Evolutionary conservation across 2,329 filamentous ascomycete species (phyloP).

Genomic region (Fusarium temperatum): DNA sequence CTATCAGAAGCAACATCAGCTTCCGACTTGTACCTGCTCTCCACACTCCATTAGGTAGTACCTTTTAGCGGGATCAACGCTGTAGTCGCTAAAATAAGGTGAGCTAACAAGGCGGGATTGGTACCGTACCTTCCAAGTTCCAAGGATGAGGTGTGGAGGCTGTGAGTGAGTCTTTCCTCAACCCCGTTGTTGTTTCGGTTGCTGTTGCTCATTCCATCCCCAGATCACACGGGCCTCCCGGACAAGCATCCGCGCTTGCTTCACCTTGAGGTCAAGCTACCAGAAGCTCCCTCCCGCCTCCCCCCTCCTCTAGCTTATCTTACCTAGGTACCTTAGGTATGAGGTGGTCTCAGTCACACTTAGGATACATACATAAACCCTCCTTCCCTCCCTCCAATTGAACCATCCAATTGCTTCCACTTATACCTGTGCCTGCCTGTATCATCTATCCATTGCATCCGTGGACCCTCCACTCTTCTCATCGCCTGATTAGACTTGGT

Average conservation of each 20-base stretch:
- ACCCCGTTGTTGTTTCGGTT: constrained; percentile 2
- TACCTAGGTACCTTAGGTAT: neutral
- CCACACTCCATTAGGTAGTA: neutral
- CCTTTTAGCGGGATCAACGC: constrained; percentile 9
- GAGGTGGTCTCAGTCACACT: constrained; percentile 6
- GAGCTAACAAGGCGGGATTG: constrained; percentile 14
- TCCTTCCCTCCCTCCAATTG: constrained; percentile 16
- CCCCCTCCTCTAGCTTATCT: constrained; percentile 23
- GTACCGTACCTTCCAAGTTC: constrained; percentile 1
- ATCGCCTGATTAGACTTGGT: constrained; percentile 28
- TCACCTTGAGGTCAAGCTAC: constrained; percentile 12
- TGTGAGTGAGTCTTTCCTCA: constrained; percentile 14
- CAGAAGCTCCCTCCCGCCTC: constrained; percentile 22
- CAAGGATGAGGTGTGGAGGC: constrained; percentile 9
- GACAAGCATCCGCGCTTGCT: constrained; percentile 17
- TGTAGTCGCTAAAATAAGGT: constrained; percentile 29
- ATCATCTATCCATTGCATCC: neutral
- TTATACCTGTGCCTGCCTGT: constrained; percentile 4
- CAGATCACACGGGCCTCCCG: constrained; percentile 26
- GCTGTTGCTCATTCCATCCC: constrained; percentile 21
- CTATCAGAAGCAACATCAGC: constrained; percentile 2
- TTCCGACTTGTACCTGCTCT: constrained; percentile 17
- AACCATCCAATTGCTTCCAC: constrained; percentile 11
- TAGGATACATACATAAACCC: constrained; percentile 30
- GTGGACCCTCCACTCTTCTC: neutral